Base-by-base conservation (phyloP, 2,329 filamentous ascomycete genomes). In the Uncinocarpus reesii region DNA sequence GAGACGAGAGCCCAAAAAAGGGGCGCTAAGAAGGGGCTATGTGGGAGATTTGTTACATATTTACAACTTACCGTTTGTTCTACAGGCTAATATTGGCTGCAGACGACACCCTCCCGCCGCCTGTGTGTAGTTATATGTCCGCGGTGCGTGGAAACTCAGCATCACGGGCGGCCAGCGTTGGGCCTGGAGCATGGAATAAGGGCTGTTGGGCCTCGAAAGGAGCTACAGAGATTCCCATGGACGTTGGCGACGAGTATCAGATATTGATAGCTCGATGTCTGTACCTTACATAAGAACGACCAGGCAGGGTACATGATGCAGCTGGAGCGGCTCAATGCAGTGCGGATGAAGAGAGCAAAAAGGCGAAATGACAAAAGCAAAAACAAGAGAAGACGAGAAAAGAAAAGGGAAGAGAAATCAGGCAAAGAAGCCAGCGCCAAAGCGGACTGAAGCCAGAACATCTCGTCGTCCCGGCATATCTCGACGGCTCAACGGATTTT, bases 111-210 rank as follows among this genome's bases (percentile, higher is more conserved):
- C n/a, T n/a, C n/a, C n/a, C n/a, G n/a, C n/a, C n/a, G n/a, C n/a
- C n/a, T n/a, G n/a, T n/a, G n/a, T n/a, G n/a, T n/a, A n/a, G n/a
- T n/a, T n/a, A n/a, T n/a, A n/a, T n/a, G n/a, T n/a, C 11, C 7
- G 13, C 15, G 31, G 46, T 48, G 46, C 46, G 46, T 48, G 46
- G 46, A 48, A 48, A 37, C 46, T 48, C 20, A 18, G 11, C 18
- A 45, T 36, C 2, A 18, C n/a, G 16, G 3, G 21, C 11, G 20
- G 2, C 10, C 13, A 37, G 35, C 15, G 21, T 40, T 40, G 37
- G 37, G 23, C 21, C 34, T 20, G 34, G 4, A n/a, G 35, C 4
- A 37, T 20, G n/a, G 3, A 23, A 21, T 23, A 16, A 11, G 3
- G n/a, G n/a, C n/a, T 4, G 18, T 23, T 37, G 35, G 35, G 35